Percentiles rank a stretch among this genome's conserved stretches.
These are phyloP conservation scores for Irineochytrium annulatum DNA, from an alignment of 192 early-diverging fungal genomes.

Conservation along the genomic window DNA sequence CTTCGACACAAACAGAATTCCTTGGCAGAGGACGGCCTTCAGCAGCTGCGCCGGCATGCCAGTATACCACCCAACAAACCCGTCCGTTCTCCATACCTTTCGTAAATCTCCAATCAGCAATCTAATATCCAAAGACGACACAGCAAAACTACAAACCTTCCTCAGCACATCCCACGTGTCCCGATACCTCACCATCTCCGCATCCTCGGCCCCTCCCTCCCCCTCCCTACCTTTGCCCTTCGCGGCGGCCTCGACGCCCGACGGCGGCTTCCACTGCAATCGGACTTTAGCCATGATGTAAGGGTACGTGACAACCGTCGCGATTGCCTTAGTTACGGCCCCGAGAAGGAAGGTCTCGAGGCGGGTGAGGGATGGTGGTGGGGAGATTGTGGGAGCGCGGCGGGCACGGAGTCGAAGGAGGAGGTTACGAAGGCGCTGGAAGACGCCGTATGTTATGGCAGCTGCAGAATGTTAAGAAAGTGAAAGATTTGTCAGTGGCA, in stretches of 20 bases:
- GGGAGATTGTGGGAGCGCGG: neutral
- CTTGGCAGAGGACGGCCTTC: conserved; percentile 98
- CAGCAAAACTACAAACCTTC: conserved; percentile 52
- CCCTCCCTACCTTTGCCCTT: neutral
- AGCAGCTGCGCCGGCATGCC: conserved; percentile 94
- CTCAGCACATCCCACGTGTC: conserved; percentile 78
- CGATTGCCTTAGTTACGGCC: conserved; percentile 89
- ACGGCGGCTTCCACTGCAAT: conserved; percentile 65
- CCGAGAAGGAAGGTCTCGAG: conserved; percentile 79
- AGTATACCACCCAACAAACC: neutral
- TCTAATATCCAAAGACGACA: too few species aligned
- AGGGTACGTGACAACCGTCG: conserved; percentile 67
- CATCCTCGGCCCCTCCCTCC: conserved; percentile 19
- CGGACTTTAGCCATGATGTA: conserved; percentile 99
- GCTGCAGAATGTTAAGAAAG: too few species aligned
- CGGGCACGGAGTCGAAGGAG: neutral
- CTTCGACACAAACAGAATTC: conserved; percentile 92
- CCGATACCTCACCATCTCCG: conserved; percentile 60
- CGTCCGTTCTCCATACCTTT: too few species aligned
- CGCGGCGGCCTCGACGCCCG: conserved; percentile 24
- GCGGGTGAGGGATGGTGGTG: too few species aligned
- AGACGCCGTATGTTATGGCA: conserved; percentile 94
- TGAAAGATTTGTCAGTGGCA: too few species aligned
- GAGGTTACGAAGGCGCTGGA: conserved; percentile 62
- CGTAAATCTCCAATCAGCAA: too few species aligned